Evolutionary conservation across 129 eudicot genomes (phyloP).

Genomic region (Mikania micrantha): DNA sequence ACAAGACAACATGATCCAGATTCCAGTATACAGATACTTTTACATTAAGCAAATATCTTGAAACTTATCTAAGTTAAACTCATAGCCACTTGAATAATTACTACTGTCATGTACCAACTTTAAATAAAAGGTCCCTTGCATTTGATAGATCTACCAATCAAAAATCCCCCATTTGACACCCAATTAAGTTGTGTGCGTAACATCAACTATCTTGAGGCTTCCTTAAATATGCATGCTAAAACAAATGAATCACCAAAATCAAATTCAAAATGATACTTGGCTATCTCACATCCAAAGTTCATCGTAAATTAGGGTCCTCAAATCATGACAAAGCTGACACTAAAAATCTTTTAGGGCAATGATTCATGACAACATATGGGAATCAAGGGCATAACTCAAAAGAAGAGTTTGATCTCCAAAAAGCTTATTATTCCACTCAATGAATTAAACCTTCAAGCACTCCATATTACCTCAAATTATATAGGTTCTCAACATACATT

Average conservation of each 20-base stretch:
- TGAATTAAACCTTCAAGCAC: constrained; percentile 4
- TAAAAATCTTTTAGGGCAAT: neutral
- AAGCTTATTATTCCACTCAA: neutral
- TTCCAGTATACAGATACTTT: neutral
- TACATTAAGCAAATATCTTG: neutral
- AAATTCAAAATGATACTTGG: neutral
- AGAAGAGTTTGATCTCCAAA: neutral
- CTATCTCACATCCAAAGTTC: constrained; percentile 5
- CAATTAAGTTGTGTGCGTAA: neutral
- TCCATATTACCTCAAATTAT: neutral
- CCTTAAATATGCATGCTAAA: neutral
- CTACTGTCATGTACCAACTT: neutral
- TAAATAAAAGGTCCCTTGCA: neutral
- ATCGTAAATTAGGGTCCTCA: neutral
- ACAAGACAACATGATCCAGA: neutral
- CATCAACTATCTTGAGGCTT: no score
- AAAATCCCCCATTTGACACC: neutral
- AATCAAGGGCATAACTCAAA: neutral
- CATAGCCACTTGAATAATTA: neutral
- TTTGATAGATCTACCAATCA: constrained; percentile 8
- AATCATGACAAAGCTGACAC: neutral
- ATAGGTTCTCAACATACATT: constrained; percentile 8
- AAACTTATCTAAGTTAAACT: neutral
- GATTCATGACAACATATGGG: neutral
- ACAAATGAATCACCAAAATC: neutral